Conservation (phyloP, 768 basidiomycete species). For the Sarcomyxa edulis region DNA sequence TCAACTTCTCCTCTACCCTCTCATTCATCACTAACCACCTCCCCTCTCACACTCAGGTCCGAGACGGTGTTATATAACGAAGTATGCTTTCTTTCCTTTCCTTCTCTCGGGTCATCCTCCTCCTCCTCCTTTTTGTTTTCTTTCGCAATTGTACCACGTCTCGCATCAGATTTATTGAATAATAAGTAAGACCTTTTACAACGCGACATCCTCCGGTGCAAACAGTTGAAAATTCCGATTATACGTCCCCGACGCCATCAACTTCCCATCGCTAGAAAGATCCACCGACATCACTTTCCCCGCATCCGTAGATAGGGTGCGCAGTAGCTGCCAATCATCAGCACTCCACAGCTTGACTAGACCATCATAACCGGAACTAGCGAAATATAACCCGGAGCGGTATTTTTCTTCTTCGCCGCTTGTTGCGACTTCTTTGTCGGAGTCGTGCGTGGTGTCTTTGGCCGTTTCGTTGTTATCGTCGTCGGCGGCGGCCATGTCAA, state of each 20-base stretch:
- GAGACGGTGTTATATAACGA: constrained; percentile 53
- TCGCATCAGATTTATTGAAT: constrained; percentile 16
- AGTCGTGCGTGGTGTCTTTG: constrained; percentile 25
- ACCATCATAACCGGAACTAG: constrained; percentile 91
- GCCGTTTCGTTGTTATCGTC: constrained; percentile 26
- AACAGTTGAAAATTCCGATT: constrained; percentile 94
- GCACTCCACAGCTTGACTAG: constrained; percentile 95
- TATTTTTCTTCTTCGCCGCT: constrained; percentile 70
- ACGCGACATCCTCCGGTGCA: constrained; percentile 61
- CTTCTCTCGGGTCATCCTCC: constrained; percentile 10
- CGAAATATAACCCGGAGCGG: constrained; percentile 87
- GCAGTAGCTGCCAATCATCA: constrained; percentile 94
- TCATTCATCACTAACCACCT: background rate
- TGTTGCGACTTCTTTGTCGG: constrained; percentile 29
- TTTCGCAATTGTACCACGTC: constrained; percentile 27
- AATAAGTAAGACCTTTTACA: constrained; percentile 13
- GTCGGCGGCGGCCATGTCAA: constrained; percentile 44
- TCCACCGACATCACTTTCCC: constrained; percentile 99
- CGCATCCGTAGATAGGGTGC: constrained; percentile 85
- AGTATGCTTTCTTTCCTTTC: constrained; percentile 10
- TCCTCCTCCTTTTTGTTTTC: constrained; percentile 10
- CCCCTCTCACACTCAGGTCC: constrained; percentile 42
- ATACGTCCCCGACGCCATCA: constrained; percentile 87
- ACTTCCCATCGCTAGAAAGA: constrained; percentile 73
- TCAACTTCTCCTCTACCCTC: constrained; percentile 8